Base-by-base conservation (phyloP, 192 early-diverging fungal species). In the Geosiphon pyriformis region DNA sequence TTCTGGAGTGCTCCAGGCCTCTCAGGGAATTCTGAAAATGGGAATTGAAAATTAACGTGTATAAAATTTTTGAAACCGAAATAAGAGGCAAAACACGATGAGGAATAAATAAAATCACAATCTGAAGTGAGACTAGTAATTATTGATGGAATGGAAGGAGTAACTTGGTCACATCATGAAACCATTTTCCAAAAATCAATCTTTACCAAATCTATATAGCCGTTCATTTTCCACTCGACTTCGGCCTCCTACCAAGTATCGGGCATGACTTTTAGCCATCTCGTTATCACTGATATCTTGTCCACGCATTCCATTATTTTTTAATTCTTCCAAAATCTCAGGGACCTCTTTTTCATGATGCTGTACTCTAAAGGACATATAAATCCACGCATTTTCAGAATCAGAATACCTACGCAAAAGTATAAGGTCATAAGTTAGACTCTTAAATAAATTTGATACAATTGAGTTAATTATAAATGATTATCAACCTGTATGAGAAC, bases 21-120 rank as follows among this genome's bases (percentile, higher is more conserved):
- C 73, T 98, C 95, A 4, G 94, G 94, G 81, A 98, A 99, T 72
- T 91, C 84, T 57, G n/a, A n/a, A n/a, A n/a, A n/a, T n/a, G n/a
- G n/a, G n/a, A n/a, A n/a, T n/a, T n/a, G n/a, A n/a, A n/a, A n/a
- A n/a, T n/a, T n/a, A n/a, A n/a, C n/a, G n/a, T n/a, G n/a, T n/a
- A n/a, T n/a, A n/a, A n/a, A n/a, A n/a, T n/a, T n/a, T n/a, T n/a
- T n/a, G n/a, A n/a, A n/a, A n/a, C n/a, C n/a, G n/a, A n/a, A n/a
- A n/a, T n/a, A n/a, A n/a, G n/a, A n/a, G n/a, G n/a, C n/a, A n/a
- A n/a, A n/a, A n/a, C n/a, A n/a, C n/a, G n/a, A 47, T 37, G 37
- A 10, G 37, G 37, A 70, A 35, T 33, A 60, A 12, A 42, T 10
- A 32, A 15, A n/a, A 29, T 32, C 6, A 60, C 8, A 35, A 20